A percentile compares a stretch with the other conserved stretches of the same genome.
Evolutionary conservation across 108 stramenopile genomes (phyloP).

Genomic region (Cyclostephanos invisitatus): DNA sequence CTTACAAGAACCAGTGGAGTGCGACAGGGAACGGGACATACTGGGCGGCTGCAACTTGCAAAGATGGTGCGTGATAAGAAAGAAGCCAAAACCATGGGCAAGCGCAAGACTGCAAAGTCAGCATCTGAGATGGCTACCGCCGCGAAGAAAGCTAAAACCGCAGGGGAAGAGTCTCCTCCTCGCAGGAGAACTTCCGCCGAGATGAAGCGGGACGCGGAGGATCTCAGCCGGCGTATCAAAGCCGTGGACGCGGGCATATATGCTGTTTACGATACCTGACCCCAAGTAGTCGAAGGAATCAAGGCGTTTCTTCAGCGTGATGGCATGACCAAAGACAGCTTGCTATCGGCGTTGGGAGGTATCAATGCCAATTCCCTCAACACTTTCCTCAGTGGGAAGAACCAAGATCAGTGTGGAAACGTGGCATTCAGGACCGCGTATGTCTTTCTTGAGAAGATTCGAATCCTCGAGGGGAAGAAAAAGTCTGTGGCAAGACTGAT

Average conservation of each 20-base stretch:
- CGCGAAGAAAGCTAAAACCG: too few species aligned
- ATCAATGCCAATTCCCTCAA: slow-evolving; percentile 36
- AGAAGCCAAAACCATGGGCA: slow-evolving; percentile 19
- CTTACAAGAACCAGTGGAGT: slow-evolving; percentile 45
- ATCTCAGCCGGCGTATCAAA: slow-evolving; percentile 25
- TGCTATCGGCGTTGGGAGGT: slow-evolving; percentile 21
- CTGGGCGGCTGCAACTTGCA: slow-evolving; percentile 42
- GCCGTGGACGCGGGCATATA: slow-evolving; percentile 24
- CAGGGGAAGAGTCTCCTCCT: not conserved
- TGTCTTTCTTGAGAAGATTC: slow-evolving; percentile 48
- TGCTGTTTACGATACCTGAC: slow-evolving; percentile 44
- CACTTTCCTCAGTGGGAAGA: slow-evolving; percentile 30
- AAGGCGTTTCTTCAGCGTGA: slow-evolving; percentile 34
- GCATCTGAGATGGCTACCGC: not conserved
- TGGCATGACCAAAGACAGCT: slow-evolving; percentile 33
- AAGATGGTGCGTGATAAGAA: slow-evolving; percentile 22
- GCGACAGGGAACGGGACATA: slow-evolving; percentile 42
- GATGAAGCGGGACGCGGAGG: slow-evolving; percentile 4
- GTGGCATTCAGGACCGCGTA: slow-evolving; percentile 35
- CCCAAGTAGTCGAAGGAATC: slow-evolving; percentile 40
- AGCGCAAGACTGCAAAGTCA: slow-evolving; percentile 24
- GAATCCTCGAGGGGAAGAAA: slow-evolving; percentile 23
- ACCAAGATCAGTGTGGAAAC: slow-evolving; percentile 51
- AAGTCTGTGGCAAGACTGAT: slow-evolving; percentile 35
- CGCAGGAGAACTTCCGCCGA: slow-evolving; percentile 9